Evolutionary conservation across 345 rosid species (phyloP), one percentile per base, ranked within the genome.

Genomic region (Citrus glauca): DNA sequence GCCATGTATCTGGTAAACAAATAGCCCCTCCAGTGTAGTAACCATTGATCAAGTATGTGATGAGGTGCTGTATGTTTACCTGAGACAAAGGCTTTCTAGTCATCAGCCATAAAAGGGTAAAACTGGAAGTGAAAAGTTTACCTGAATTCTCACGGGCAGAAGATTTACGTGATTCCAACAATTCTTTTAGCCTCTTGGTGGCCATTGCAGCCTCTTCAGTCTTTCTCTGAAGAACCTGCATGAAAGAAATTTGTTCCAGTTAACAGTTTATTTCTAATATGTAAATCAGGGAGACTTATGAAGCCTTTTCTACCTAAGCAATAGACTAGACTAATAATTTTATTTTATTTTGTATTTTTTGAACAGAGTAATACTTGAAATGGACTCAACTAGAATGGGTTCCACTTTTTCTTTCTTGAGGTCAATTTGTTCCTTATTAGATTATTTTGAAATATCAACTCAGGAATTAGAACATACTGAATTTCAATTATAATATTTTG

Each of bases 161-260:
- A 78, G 90, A 88, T 86, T 96, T 96, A 20, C 98, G 95, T 83
- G 94, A 97, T 96, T 96, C 99, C 59, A 96, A 89, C 88, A 96
- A 84, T 86, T 96, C 97, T 83, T 96, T 96, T 79, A 96, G 85
- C 85, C 99, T 91, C 87, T 91, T 96, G 83, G 98, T 96, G 63
- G 99, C 98, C 92, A 92, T 87, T 77, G 99, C 95, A 81, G 99
- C 99, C 86, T 96, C 99, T 85, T 94, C 99, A 56, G 98, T 96
- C 89, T 96, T 96, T 83, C 99, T 89, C 71, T 96, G 99, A 74
- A 96, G 98, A 87, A 96, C 98, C 99, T 96, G 87, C 72, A 81
- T 79, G 78, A 56, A 69, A 71, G 66, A 77, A 74, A 64, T n/a
- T 40, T 32, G 38, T 61, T 76, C 27, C 13, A 33, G 55, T 69